Evolutionary conservation across 2,329 filamentous ascomycete genomes (phyloP).

Genomic region (Cylindrodendrum hubeiense): DNA sequence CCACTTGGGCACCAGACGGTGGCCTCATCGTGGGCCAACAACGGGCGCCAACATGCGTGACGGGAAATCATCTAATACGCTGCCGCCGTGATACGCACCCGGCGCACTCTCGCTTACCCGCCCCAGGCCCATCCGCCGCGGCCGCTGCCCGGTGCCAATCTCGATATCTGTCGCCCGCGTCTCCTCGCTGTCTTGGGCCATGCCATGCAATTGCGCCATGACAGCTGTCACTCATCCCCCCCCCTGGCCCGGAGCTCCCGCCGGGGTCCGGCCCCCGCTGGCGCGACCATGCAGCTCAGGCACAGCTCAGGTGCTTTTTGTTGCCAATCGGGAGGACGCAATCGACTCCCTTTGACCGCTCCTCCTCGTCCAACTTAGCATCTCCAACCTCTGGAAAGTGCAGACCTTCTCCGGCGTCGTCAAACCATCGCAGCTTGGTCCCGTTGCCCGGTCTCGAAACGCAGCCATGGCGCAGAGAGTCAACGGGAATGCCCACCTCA

Average conservation of each 20-base stretch:
- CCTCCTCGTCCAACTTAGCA: slow-evolving; percentile 21
- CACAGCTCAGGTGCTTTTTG: slow-evolving; percentile 37
- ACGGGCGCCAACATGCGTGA: slow-evolving; percentile 17
- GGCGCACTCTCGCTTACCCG: slow-evolving; percentile 8
- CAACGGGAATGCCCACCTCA: slow-evolving; percentile 38
- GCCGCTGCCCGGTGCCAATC: neutral
- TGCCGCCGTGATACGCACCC: slow-evolving; percentile 8
- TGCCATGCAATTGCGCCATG: slow-evolving; percentile 20
- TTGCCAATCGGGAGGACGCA: slow-evolving; percentile 15
- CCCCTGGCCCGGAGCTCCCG: slow-evolving; percentile 14
- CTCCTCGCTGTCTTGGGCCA: neutral
- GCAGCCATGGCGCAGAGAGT: slow-evolving; percentile 30
- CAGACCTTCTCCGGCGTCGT: neutral
- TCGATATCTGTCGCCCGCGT: neutral
- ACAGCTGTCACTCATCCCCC: slow-evolving; percentile 1
- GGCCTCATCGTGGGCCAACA: slow-evolving; percentile 31
- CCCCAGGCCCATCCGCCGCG: neutral
- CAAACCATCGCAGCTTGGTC: neutral
- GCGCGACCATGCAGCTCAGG: slow-evolving; percentile 10
- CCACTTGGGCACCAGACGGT: neutral
- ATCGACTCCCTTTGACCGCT: slow-evolving; percentile 33
- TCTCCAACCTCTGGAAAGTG: slow-evolving; percentile 7
- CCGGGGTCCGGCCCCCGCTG: slow-evolving; percentile 31
- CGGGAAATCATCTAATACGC: slow-evolving; percentile 30
- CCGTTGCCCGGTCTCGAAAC: neutral